Percentiles rank a stretch among this genome's conserved stretches.
phyloP scores from a whole-genome alignment of 2,329 filamentous ascomycete species.

The Cladosporium colombiae region DNA sequence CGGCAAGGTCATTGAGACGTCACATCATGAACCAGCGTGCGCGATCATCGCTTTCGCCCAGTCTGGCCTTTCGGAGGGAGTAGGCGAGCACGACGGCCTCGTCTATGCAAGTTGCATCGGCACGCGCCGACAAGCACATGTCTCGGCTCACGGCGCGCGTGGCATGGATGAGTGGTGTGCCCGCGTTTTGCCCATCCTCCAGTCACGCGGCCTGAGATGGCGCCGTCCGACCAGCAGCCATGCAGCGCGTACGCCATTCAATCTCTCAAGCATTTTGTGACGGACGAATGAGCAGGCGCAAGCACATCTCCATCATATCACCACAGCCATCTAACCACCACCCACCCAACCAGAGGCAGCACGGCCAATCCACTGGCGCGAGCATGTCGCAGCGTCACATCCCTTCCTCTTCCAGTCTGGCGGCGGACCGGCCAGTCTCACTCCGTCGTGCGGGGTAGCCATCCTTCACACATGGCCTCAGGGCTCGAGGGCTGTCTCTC shows the following conservation, averaged over 20 bases:
- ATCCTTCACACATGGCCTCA: background rate
- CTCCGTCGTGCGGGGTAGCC: background rate
- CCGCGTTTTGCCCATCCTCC: background rate
- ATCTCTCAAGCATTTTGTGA: background rate
- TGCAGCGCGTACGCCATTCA: background rate
- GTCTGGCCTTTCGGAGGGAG: background rate
- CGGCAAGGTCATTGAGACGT: background rate
- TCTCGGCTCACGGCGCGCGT: background rate
- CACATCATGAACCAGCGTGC: background rate
- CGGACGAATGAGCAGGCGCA: constrained; percentile 11
- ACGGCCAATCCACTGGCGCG: background rate
- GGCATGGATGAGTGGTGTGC: constrained; percentile 5
- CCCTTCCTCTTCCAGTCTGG: constrained; percentile 3
- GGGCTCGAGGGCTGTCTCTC: background rate
- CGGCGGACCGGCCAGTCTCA: constrained; percentile 3
- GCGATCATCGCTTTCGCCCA: background rate
- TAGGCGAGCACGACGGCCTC: background rate
- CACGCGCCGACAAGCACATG: constrained; percentile 14
- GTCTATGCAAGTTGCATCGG: constrained; percentile 1
- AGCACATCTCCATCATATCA: background rate
- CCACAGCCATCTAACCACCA: background rate
- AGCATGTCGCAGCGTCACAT: background rate
- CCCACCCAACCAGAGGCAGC: background rate
- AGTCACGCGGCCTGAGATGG: constrained; percentile 11
- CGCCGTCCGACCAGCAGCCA: constrained; percentile 8